phyloP scores from a whole-genome alignment of 345 rosid genomes.

The Theobroma cacao region DNA sequence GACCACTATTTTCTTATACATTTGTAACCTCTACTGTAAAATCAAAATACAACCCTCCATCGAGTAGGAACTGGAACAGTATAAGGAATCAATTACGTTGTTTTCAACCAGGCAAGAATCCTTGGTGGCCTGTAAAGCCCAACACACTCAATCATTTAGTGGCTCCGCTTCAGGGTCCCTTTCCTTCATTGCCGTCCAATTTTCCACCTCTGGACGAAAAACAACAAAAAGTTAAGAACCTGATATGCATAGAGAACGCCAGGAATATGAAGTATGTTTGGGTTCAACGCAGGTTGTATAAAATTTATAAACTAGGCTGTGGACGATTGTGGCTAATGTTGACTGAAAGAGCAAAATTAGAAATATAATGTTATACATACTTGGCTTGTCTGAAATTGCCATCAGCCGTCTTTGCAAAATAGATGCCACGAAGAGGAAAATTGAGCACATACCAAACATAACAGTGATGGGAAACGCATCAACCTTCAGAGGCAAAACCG shows the following conservation, averaged over 20 bases:
- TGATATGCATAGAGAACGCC: neutral
- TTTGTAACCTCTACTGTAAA: neutral
- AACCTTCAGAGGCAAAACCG: conserved; percentile 49
- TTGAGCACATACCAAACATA: conserved; percentile 98
- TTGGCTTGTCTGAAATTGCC: conserved; percentile 73
- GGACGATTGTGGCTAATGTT: neutral
- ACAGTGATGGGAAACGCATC: conserved; percentile 88
- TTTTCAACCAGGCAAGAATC: conserved; percentile 8
- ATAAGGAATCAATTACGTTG: conserved; percentile 13
- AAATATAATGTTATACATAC: conserved; percentile 40
- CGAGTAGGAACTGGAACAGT: conserved; percentile 2
- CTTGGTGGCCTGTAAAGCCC: neutral
- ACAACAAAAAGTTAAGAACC: neutral
- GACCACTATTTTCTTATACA: conserved; percentile 21
- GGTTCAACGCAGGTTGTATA: neutral
- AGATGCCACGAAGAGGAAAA: conserved; percentile 92
- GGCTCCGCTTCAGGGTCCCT: conserved; percentile 73
- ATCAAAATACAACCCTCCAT: conserved; percentile 11
- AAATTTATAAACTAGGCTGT: neutral
- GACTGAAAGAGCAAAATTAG: neutral
- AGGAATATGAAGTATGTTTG: neutral
- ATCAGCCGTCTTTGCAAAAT: conserved; percentile 80
- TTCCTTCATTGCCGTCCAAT: conserved; percentile 52
- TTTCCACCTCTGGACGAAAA: conserved; percentile 54
- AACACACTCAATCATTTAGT: conserved; percentile 48